A percentile compares a stretch with the other conserved stretches of the same genome.
Evolutionary conservation across 768 basidiomycete species (phyloP).

Genomic region (Hemileccinum rubropunctum): DNA sequence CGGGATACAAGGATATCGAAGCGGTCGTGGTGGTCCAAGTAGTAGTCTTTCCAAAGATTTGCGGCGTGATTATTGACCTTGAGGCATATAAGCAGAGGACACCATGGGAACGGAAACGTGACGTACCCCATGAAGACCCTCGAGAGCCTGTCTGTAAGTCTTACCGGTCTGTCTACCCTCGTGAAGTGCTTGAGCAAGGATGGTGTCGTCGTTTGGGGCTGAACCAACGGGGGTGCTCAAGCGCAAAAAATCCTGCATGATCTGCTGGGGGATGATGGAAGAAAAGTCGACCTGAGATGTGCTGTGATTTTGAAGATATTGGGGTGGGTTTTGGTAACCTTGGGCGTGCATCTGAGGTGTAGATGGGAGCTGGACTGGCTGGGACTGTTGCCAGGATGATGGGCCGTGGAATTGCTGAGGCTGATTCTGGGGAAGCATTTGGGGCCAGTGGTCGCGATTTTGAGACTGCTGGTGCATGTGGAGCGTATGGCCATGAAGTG

Average conservation of each 20-base stretch:
- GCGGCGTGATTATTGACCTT: slow-evolving; percentile 48
- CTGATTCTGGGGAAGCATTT: slow-evolving; percentile 26
- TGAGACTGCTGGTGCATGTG: slow-evolving; percentile 21
- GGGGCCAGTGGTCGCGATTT: slow-evolving; percentile 22
- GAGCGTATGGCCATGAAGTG: slow-evolving; percentile 10
- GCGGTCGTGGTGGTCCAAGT: slow-evolving; percentile 63
- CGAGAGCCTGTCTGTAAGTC: slow-evolving; percentile 65
- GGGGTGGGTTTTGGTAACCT: slow-evolving; percentile 12
- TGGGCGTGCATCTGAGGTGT: slow-evolving; percentile 30
- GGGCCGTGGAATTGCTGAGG: slow-evolving; percentile 27
- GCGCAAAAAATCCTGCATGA: slow-evolving; percentile 54
- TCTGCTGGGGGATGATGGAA: slow-evolving; percentile 44
- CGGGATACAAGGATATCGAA: slow-evolving; percentile 43
- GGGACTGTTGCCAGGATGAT: slow-evolving; percentile 33
- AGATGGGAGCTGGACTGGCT: slow-evolving; percentile 31
- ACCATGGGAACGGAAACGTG: not conserved
- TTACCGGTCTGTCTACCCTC: slow-evolving; percentile 38
- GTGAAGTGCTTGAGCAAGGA: slow-evolving; percentile 49
- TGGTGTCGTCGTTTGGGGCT: slow-evolving; percentile 51
- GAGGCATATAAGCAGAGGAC: slow-evolving; percentile 3
- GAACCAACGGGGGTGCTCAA: slow-evolving; percentile 53
- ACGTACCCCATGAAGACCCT: slow-evolving; percentile 63
- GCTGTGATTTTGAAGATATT: slow-evolving; percentile 21
- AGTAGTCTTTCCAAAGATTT: slow-evolving; percentile 79
- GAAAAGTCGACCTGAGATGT: slow-evolving; percentile 32